Evolutionary conservation across 805 yeast genomes (phyloP).

Genomic region (Candida pseudofarinosa): DNA sequence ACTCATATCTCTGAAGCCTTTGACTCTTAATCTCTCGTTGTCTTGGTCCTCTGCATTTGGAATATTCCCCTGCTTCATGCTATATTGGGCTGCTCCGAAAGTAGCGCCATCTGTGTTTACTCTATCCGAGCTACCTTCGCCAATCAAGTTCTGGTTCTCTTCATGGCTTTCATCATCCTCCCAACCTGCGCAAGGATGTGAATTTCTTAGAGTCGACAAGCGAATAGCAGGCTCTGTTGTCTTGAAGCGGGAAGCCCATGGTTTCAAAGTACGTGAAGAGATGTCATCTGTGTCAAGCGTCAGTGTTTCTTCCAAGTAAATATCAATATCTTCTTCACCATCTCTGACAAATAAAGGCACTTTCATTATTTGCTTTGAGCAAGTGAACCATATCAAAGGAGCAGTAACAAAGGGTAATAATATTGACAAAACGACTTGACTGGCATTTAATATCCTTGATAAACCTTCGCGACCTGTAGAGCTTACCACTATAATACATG

Average conservation of each 20-base stretch:
- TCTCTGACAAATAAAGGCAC: conserved; percentile 39
- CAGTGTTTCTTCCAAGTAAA: conserved; percentile 11
- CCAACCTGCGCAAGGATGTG: conserved; percentile 42
- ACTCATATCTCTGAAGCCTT: conserved; percentile 60
- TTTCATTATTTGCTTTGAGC: conserved; percentile 62
- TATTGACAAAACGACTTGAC: conserved; percentile 79
- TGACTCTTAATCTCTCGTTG: conserved; percentile 18
- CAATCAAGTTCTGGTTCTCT: conserved; percentile 16
- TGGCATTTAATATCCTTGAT: conserved; percentile 65
- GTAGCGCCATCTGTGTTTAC: neutral
- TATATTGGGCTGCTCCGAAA: neutral
- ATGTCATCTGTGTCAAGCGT: conserved; percentile 1
- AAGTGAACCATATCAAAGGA: conserved; percentile 76
- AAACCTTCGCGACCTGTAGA: conserved; percentile 80
- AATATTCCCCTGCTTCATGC: neutral
- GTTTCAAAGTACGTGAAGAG: neutral
- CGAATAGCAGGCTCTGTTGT: conserved; percentile 38
- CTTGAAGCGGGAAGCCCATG: conserved; percentile 18
- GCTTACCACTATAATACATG: conserved; percentile 73
- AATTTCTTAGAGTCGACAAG: conserved; percentile 35
- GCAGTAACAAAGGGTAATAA: conserved; percentile 85
- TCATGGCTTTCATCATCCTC: conserved; percentile 24
- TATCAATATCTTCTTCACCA: conserved; percentile 24
- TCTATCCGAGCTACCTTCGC: neutral
- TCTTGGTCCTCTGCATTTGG: neutral